phyloP scores from a whole-genome alignment of 2,329 filamentous ascomycete species.

The Aspergillus arachidicola region DNA sequence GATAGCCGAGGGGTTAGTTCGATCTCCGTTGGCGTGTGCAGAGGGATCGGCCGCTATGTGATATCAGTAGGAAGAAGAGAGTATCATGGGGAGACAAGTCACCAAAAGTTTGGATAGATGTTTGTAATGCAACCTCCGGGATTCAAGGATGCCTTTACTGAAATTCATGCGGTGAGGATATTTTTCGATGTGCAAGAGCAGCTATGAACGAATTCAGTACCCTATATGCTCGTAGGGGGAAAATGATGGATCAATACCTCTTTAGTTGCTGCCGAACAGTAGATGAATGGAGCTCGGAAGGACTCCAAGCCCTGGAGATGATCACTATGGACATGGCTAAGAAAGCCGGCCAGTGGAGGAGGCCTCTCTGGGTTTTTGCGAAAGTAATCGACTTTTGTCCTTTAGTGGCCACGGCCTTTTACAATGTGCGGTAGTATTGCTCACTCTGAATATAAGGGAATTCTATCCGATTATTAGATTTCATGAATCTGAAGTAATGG shows the following conservation, averaged over 20 bases:
- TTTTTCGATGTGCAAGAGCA: slow-evolving; percentile 78
- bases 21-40: slow-evolving; percentile 76
- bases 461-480: slow-evolving; percentile 50
- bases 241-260: slow-evolving; percentile 50
- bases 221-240: neutral
- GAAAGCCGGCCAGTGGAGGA: slow-evolving; percentile 78
- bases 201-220: slow-evolving; percentile 32
- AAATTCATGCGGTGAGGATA: slow-evolving; percentile 81
- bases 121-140: slow-evolving; percentile 72
- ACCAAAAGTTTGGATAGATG: slow-evolving; percentile 72
- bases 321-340: slow-evolving; percentile 91
- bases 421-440: slow-evolving; percentile 19
- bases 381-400: slow-evolving; percentile 78
- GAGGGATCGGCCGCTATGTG: slow-evolving; percentile 71
- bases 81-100: neutral
- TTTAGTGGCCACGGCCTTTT: neutral
- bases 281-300: slow-evolving; percentile 78
- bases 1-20: slow-evolving; percentile 69
- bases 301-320: slow-evolving; percentile 80
- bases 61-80: neutral
- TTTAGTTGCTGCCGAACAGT: slow-evolving; percentile 82
- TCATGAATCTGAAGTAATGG: neutral
- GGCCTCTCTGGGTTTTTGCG: slow-evolving; percentile 56
- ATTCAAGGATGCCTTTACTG: slow-evolving; percentile 74
- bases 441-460: slow-evolving; percentile 76